Base-by-base conservation (phyloP, 129 eudicot species). In the Calendula officinalis region DNA sequence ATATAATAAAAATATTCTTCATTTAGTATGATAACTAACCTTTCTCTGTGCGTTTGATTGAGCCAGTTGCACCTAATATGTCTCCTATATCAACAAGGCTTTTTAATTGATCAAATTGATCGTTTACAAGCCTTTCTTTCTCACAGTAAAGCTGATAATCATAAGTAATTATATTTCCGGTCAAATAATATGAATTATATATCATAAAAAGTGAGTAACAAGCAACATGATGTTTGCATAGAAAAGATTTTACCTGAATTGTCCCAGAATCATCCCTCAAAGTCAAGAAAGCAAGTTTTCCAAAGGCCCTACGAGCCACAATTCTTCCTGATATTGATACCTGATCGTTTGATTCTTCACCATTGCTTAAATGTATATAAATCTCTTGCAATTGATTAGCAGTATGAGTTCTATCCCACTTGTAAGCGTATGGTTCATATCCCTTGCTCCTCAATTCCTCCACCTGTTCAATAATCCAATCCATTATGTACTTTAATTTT, bases 231-330 rank as follows among this genome's bases (percentile, higher is more conserved):
- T 22, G 30, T 22, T 22, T 22, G 30, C 35, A 44, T 55, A 9
- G 15, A 57, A 45, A 22, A 22, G 7, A 34, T 17, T 37, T 7
- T 11, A 90, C 97, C 92, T 90, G 99, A 66, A 94, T 86, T 59
- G 87, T 88, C 11, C 99, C 99, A 39, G 99, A 88, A 66, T 88
- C 97, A 80, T 94, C 99, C 70, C 95, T 87, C 68, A 94, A 74
- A 58, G 99, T 88, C 37, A 94, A 67, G 80, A 94, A 94, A 0
- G 99, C 99, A 12, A 94, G 97, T 82, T 88, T 94, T 27, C 99
- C 99, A 66, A 94, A 94, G 44, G 99, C 95, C 65, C 99, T 78
- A 16, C 97, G 97, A 37, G 95, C 91, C 72, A 94, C 88, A 68
- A 94, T 89, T 74, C 99, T 77, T 47, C 99, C 99, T 10, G 99